Evolutionary conservation across 257 asterid genomes (phyloP).

Genomic region (Ocimum tenuiflorum): DNA sequence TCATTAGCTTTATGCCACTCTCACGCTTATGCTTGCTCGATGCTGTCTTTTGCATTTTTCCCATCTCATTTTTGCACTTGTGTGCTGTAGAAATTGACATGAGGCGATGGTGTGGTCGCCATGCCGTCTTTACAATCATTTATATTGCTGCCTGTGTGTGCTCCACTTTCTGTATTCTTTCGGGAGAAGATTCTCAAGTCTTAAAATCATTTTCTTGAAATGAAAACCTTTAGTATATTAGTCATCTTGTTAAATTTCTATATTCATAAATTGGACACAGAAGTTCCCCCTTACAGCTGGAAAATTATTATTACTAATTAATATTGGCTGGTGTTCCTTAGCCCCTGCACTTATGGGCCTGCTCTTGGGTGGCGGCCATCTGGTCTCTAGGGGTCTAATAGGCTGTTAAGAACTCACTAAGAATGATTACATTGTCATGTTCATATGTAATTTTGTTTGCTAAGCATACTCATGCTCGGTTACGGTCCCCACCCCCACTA

Average conservation of each 20-base stretch:
- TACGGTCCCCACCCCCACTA: neutral
- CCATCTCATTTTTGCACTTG: neutral
- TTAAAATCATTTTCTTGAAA: neutral
- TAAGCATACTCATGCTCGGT: neutral
- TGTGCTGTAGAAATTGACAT: neutral
- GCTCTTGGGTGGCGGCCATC: neutral
- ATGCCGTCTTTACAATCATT: no score
- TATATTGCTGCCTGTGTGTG: neutral
- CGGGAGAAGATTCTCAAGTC: neutral
- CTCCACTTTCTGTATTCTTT: neutral
- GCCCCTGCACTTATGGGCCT: neutral
- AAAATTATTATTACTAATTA: neutral
- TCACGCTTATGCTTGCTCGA: slow-evolving; percentile 8
- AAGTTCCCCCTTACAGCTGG: no score
- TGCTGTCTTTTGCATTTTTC: neutral
- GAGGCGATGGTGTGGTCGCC: neutral
- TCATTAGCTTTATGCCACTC: neutral
- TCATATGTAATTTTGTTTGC: neutral
- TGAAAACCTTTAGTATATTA: neutral
- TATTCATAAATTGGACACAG: neutral
- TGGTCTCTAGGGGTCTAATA: neutral
- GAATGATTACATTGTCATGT: neutral
- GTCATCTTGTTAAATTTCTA: neutral
- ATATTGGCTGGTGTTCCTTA: neutral
- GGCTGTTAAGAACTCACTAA: neutral